Percentiles rank a stretch among this genome's conserved stretches.
Evolutionary conservation across 176 grass and related monocot species (phyloP).

Genomic region (Raddia guianensis): DNA sequence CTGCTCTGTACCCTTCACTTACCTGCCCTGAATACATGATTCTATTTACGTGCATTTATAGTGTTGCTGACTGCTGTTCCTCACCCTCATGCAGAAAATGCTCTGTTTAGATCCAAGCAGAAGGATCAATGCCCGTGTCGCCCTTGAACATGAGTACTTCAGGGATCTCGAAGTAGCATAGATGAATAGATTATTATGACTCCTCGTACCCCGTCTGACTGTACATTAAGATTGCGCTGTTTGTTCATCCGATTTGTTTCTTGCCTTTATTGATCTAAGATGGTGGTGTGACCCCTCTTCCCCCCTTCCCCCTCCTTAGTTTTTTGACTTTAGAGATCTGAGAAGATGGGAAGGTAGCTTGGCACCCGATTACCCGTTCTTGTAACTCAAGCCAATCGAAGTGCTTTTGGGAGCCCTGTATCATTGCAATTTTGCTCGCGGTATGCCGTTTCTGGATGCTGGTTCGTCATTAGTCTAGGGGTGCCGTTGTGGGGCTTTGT

Average conservation of each 20-base stretch:
- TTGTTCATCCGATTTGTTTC: not conserved
- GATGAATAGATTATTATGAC: not conserved
- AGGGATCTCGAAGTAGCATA: constrained; percentile 55
- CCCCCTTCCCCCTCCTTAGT: too few species aligned
- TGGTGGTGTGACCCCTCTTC: constrained; percentile 10
- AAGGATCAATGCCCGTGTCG: constrained; percentile 62
- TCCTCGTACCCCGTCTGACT: constrained; percentile 9
- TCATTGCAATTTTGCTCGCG: constrained; percentile 9
- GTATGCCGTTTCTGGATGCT: not conserved
- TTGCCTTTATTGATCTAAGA: constrained; percentile 13
- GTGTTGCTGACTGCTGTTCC: constrained; percentile 1
- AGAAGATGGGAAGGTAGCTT: not conserved
- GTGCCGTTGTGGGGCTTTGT: not conserved
- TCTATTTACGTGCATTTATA: not conserved
- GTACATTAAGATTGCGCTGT: constrained; percentile 47
- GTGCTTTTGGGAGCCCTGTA: not conserved
- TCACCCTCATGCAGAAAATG: constrained; percentile 61
- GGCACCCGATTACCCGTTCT: not conserved
- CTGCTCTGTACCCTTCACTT: not conserved
- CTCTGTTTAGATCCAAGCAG: constrained; percentile 68
- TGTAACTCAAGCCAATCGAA: not conserved
- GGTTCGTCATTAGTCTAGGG: not conserved
- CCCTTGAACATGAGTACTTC: constrained; percentile 79
- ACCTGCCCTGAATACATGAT: not conserved
- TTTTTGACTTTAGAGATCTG: constrained; percentile 31